Base-by-base conservation (phyloP, 805 yeast species). In the Ogataea methylovora region DNA sequence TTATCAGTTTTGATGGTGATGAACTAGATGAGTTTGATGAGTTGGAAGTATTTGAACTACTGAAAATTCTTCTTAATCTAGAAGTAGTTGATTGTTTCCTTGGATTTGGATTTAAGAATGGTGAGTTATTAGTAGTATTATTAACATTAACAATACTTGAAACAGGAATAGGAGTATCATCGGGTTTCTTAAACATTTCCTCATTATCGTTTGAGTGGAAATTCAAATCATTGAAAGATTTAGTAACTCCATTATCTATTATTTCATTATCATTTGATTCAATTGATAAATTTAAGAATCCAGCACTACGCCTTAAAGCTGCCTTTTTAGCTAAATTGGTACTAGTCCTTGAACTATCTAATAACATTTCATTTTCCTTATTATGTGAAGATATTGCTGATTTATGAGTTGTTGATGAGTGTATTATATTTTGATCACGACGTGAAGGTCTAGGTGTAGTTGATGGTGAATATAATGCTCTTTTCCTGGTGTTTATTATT, bases 221-320 rank as follows among this genome's bases (percentile, higher is more conserved):
- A 16, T 58, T 50, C 28, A 58, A 34, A 16, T 54, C 60, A 35
- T 56, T 58, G 32, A 58, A 56, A n/a, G 62, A 48, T 43, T 55
- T 47, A 32, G 62, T 41, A 37, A 57, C 47, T 38, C 55, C 50
- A 43, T 44, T 42, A 35, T 39, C 32, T 31, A 37, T 42, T 32
- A 45, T 39, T 19, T 49, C 33, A 55, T 15, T 49, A 49, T 55
- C 50, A 56, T 38, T 43, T 2, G 66, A 60, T 29, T 65, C 71
- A 16, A 71, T 48, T 10, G 76, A 69, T 32, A 73, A 44, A 36
- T 73, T 73, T 40, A 73, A 46, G 8, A 71, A 53, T 2, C 76
- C 77, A 2, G 65, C 70, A 58, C 77, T 70, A 54, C 79, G 61
- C 40, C 76, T 65, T 24, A 73, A 39, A 0, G 57, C 49, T 3